These are phyloP conservation scores for Phaeosphaeria sp. DNA, from an alignment of 2,329 filamentous ascomycete species.

Conservation along the genomic window DNA sequence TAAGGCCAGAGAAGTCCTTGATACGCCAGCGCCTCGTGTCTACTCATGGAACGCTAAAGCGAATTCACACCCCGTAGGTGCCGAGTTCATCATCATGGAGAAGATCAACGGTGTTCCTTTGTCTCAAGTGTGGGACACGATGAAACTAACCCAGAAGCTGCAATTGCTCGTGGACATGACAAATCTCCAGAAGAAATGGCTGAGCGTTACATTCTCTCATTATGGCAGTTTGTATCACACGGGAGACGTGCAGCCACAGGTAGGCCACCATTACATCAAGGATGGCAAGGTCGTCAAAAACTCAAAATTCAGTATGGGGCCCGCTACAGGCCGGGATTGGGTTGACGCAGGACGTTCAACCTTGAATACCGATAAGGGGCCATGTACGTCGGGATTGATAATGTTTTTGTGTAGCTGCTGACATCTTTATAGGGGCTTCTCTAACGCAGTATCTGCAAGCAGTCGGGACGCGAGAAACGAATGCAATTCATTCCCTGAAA, in stretches of 20 bases:
- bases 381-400: slow-evolving; percentile 7
- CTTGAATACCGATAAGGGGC: slow-evolving; percentile 3
- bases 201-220: slow-evolving; percentile 11
- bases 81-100: slow-evolving; percentile 31
- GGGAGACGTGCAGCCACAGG: slow-evolving; percentile 8
- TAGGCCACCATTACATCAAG: slow-evolving; percentile 7
- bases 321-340: slow-evolving; percentile 7
- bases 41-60: slow-evolving; percentile 31
- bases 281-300: slow-evolving; percentile 3
- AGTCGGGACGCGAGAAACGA: slow-evolving; percentile 10
- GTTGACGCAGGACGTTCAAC: slow-evolving; percentile 6
- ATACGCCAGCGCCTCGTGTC: slow-evolving; percentile 34
- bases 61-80: slow-evolving; percentile 21
- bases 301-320: slow-evolving; percentile 4
- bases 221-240: slow-evolving; percentile 14
- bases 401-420: slow-evolving; percentile 2
- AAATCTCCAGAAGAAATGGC: slow-evolving; percentile 8
- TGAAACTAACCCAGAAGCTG: slow-evolving; percentile 8
- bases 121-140: slow-evolving; percentile 29
- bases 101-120: slow-evolving; percentile 30
- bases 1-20: slow-evolving; percentile 26
- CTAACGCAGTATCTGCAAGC: slow-evolving; percentile 11
- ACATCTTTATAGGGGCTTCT: slow-evolving; percentile 8
- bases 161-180: slow-evolving; percentile 5
- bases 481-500: slow-evolving; percentile 3